A percentile compares a stretch with the other conserved stretches of the same genome.
Evolutionary conservation across 2,329 filamentous ascomycete species (phyloP).

Genomic region (Davidsoniella virescens): DNA sequence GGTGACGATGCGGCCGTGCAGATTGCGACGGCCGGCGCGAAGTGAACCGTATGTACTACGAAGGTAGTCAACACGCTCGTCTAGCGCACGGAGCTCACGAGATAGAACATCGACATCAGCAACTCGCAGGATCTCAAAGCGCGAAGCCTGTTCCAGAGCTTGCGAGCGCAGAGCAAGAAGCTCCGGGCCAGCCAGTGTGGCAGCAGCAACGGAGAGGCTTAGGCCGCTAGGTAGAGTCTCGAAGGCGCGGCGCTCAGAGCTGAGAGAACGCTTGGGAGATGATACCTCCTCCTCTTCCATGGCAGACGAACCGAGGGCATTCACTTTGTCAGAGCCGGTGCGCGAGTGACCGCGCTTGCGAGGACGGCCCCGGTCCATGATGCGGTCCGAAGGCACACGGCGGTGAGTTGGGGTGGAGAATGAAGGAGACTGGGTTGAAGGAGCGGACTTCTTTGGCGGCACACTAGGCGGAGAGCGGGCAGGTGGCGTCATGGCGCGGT

Average conservation of each 20-base stretch:
- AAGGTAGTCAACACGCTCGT: slow-evolving; percentile 63
- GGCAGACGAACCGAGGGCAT: slow-evolving; percentile 15
- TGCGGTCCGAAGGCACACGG: slow-evolving; percentile 40
- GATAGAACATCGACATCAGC: slow-evolving; percentile 51
- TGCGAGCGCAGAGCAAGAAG: slow-evolving; percentile 38
- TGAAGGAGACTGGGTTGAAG: background rate
- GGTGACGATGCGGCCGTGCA: slow-evolving; percentile 61
- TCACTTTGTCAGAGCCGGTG: slow-evolving; percentile 18
- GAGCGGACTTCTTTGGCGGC: slow-evolving; percentile 1
- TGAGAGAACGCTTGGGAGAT: slow-evolving; percentile 30
- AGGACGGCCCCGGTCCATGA: slow-evolving; percentile 46
- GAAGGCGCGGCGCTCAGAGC: slow-evolving; percentile 39
- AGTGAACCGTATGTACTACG: slow-evolving; percentile 61
- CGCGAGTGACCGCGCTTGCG: slow-evolving; percentile 33
- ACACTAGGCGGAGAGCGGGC: slow-evolving; percentile 4
- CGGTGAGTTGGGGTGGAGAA: slow-evolving; percentile 20
- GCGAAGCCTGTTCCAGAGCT: slow-evolving; percentile 42
- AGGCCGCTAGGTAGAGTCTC: slow-evolving; percentile 44
- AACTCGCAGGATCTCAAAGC: slow-evolving; percentile 47
- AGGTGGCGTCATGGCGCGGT: slow-evolving; percentile 2
- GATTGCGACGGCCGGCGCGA: slow-evolving; percentile 56
- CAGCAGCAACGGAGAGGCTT: slow-evolving; percentile 34
- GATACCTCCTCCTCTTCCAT: slow-evolving; percentile 22
- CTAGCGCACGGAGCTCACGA: slow-evolving; percentile 58
- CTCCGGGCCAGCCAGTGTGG: slow-evolving; percentile 32